phyloP scores from a whole-genome alignment of 1,284 basidiomycete genomes.

The Anthracocystis setariae region DNA sequence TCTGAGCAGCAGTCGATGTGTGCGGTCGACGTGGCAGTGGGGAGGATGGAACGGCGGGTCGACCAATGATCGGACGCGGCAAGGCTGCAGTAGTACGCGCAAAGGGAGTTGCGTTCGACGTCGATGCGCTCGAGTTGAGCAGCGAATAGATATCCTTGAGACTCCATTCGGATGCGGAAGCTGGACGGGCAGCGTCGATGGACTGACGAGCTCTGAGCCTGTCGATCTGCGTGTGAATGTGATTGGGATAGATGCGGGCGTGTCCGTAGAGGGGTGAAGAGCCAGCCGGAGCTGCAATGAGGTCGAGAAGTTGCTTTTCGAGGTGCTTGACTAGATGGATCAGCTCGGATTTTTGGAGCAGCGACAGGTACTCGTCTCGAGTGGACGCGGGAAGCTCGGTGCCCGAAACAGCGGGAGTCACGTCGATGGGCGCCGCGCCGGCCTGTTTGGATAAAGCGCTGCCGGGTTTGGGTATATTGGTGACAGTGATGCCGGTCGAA shows the following conservation, averaged over 20 bases:
- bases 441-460: constrained; percentile 42
- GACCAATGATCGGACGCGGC: constrained; percentile 11
- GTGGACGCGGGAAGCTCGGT: constrained; percentile 12
- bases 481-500: constrained; percentile 35
- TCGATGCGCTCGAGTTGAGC: constrained; percentile 19
- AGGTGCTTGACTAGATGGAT: constrained; percentile 49
- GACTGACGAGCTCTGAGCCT: constrained; percentile 39
- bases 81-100: constrained; percentile 10
- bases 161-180: constrained; percentile 29
- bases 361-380: constrained; percentile 37
- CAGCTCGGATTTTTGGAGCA: constrained; percentile 45
- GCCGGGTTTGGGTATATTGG: constrained; percentile 44
- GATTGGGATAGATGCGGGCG: constrained; percentile 42
- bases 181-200: constrained; percentile 7
- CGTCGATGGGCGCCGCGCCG: constrained; percentile 29
- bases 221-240: constrained; percentile 40
- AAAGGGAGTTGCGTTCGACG: constrained; percentile 4
- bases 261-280: constrained; percentile 42
- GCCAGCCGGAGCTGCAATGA: constrained; percentile 32
- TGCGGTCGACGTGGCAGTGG: constrained; percentile 14
- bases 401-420: constrained; percentile 39
- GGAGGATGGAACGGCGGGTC: constrained; percentile 11
- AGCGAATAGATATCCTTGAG: constrained; percentile 49
- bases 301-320: constrained; percentile 41
- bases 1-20: constrained; percentile 10